Evolutionary conservation across 2,329 filamentous ascomycete genomes (phyloP).

Genomic region (Lachnellula arida): DNA sequence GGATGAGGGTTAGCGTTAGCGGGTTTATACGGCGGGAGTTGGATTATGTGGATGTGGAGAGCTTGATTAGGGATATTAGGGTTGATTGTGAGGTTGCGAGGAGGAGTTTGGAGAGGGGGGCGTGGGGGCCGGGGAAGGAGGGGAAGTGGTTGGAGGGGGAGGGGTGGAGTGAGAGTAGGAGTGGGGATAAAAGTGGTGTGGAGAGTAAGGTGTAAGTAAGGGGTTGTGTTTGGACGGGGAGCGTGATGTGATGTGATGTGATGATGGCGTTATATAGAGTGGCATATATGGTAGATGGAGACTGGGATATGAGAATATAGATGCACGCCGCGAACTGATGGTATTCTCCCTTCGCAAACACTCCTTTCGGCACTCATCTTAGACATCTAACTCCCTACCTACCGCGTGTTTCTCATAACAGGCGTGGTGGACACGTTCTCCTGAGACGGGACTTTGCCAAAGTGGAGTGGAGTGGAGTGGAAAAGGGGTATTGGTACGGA

Average conservation of each 20-base stretch:
- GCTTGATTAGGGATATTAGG: constrained; percentile 81
- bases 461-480: too few relatives aligned
- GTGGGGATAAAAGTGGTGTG: not conserved
- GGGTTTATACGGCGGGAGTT: constrained; percentile 87
- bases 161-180: not conserved
- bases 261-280: not conserved
- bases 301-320: not conserved
- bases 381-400: not conserved
- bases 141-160: constrained; percentile 15
- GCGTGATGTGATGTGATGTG: not conserved
- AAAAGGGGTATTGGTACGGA: too few relatives aligned
- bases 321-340: not conserved
- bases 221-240: not conserved
- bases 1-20: constrained; percentile 73
- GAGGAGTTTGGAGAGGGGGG: constrained; percentile 62
- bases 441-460: too few relatives aligned
- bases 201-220: not conserved
- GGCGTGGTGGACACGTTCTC: too few relatives aligned
- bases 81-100: constrained; percentile 81
- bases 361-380: not conserved
- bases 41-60: constrained; percentile 81
- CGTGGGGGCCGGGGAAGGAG: constrained; percentile 42
- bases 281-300: not conserved
- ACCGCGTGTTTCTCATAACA: not conserved
- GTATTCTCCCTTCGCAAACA: not conserved